phyloP scores from a whole-genome alignment of 2,329 filamentous ascomycete species.

The Colletotrichum gloeosporioides region DNA sequence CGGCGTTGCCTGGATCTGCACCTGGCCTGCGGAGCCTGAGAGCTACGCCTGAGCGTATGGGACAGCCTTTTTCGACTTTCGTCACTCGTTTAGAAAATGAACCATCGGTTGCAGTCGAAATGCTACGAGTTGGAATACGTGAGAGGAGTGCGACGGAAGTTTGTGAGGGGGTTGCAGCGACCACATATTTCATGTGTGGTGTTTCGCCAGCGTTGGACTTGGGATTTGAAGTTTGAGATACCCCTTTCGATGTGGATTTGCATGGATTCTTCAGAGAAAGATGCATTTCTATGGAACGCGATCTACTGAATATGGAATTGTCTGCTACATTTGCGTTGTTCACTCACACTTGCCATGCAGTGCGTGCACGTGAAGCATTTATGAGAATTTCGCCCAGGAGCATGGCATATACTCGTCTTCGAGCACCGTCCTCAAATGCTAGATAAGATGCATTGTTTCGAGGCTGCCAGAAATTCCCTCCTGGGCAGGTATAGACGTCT shows the following conservation, averaged over 20 bases:
- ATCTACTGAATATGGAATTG: background rate
- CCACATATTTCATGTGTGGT: background rate
- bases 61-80: rapidly evolving
- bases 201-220: background rate
- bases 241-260: background rate
- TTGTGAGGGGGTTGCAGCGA: background rate
- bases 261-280: background rate
- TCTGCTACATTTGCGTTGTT: background rate
- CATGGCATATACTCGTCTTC: background rate
- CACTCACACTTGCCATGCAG: rapidly evolving
- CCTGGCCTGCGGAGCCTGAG: constrained; percentile 10
- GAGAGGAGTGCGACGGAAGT: background rate
- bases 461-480: background rate
- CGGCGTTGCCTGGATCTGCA: constrained; percentile 10
- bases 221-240: constrained; percentile 3
- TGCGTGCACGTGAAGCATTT: background rate
- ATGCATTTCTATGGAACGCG: background rate
- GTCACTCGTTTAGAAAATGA: background rate
- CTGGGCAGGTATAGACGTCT: background rate
- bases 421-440: background rate
- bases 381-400: background rate
- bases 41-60: background rate
- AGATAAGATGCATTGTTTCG: background rate
- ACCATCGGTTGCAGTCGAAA: background rate
- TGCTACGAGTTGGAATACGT: background rate